These are phyloP conservation scores for Sutorius eximius DNA, from an alignment of 1,284 basidiomycete species.

Conservation along the genomic window DNA sequence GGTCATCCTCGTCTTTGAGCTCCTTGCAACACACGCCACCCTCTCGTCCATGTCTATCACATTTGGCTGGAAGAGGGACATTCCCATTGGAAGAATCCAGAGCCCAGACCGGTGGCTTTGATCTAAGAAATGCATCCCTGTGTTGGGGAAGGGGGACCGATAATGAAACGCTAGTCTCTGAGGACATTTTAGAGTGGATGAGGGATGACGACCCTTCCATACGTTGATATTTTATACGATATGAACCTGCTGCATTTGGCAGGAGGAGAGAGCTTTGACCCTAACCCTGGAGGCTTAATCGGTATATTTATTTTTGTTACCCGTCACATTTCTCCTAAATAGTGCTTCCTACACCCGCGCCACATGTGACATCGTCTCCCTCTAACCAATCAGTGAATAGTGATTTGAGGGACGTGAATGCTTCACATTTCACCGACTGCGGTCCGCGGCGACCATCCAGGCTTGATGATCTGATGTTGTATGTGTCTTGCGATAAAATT, in stretches of 20 bases:
- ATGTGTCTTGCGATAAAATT: neutral
- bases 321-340: neutral
- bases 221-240: conserved; percentile 19
- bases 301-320: neutral
- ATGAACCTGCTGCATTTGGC: neutral
- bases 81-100: conserved; percentile 44
- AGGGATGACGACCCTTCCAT: neutral
- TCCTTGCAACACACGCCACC: conserved; percentile 82
- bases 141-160: conserved; percentile 21
- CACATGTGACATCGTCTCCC: neutral
- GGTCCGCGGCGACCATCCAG: neutral
- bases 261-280: conserved; percentile 1
- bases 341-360: neutral
- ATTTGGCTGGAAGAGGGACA: conserved; percentile 56
- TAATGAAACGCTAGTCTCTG: conserved; percentile 9
- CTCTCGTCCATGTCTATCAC: conserved; percentile 52
- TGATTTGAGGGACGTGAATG: conserved; percentile 6
- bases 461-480: neutral
- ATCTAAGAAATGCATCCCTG: neutral
- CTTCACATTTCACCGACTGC: neutral
- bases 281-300: conserved; percentile 9
- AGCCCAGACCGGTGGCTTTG: conserved; percentile 62
- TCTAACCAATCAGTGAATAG: conserved; percentile 6
- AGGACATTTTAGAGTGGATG: conserved; percentile 20
- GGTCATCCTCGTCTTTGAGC: conserved; percentile 73